Conservation (phyloP, 2,329 filamentous ascomycete species). For the Colletotrichum sp. region DNA sequence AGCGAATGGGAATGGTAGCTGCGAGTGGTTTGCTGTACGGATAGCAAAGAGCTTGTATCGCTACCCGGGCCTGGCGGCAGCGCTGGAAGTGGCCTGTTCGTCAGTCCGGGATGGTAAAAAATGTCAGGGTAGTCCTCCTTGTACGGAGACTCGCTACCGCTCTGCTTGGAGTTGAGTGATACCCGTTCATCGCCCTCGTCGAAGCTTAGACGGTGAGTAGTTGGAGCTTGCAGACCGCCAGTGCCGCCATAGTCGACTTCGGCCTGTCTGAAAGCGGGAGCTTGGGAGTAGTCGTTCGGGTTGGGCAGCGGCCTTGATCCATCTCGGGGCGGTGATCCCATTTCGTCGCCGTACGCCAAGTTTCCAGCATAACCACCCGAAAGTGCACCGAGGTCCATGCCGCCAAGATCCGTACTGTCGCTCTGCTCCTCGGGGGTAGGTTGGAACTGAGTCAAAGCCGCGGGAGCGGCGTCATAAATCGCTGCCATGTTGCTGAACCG, state of each 20-base stretch:
- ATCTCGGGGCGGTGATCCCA: slow-evolving; percentile 41
- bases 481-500: slow-evolving; percentile 57
- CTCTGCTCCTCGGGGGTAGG: slow-evolving; percentile 58
- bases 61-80: slow-evolving; percentile 65
- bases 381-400: slow-evolving; percentile 75
- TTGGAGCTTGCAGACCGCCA: slow-evolving; percentile 84
- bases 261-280: slow-evolving; percentile 59
- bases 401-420: slow-evolving; percentile 75
- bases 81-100: slow-evolving; percentile 67
- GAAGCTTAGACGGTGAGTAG: slow-evolving; percentile 78
- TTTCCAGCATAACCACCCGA: slow-evolving; percentile 71
- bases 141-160: slow-evolving; percentile 67
- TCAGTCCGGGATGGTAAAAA: slow-evolving; percentile 89
- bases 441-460: slow-evolving; percentile 38
- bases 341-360: slow-evolving; percentile 54
- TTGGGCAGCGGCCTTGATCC: slow-evolving; percentile 54
- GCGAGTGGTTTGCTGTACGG: slow-evolving; percentile 35
- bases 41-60: slow-evolving; percentile 62
- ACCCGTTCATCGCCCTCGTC: slow-evolving; percentile 88
- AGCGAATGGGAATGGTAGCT: slow-evolving; percentile 54
- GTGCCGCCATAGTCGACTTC: slow-evolving; percentile 88
- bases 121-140: slow-evolving; percentile 84
- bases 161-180: slow-evolving; percentile 60
- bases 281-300: slow-evolving; percentile 40
- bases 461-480: slow-evolving; percentile 51